A percentile compares a stretch with the other conserved stretches of the same genome.
phyloP scores from a whole-genome alignment of 108 stramenopile genomes.

The Nannochloropsis salina region DNA sequence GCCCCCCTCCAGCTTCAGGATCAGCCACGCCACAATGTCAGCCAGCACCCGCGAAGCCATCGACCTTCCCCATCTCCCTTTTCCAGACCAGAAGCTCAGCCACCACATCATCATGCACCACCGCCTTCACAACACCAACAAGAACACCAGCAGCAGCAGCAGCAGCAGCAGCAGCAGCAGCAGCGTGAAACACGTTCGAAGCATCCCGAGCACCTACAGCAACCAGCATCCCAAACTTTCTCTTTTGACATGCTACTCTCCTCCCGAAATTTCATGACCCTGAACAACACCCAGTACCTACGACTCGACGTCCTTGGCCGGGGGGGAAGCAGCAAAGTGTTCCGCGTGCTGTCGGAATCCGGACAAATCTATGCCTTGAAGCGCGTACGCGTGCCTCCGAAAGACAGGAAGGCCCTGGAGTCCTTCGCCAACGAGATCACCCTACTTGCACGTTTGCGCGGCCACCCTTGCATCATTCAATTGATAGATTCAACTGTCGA shows the following conservation, averaged over 20 bases:
- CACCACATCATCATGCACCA: not conserved
- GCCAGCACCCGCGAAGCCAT: not conserved
- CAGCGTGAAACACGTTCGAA: not conserved
- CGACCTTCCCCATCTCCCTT: not conserved
- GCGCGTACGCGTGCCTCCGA: conserved; percentile 73
- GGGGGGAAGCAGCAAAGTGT: conserved; percentile 93
- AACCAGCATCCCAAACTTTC: not conserved
- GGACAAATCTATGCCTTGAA: conserved; percentile 86
- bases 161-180: not conserved
- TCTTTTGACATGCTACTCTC: not conserved
- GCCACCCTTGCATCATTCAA: conserved; percentile 84
- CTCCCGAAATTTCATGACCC: conserved; percentile 29
- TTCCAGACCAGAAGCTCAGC: not conserved
- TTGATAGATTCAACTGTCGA: conserved; percentile 84
- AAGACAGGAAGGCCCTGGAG: conserved; percentile 63
- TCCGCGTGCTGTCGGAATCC: conserved; percentile 69
- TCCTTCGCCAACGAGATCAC: conserved; percentile 96
- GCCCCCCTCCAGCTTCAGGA: not conserved
- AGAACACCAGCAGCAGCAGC: not conserved
- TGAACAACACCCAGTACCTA: conserved; percentile 70
- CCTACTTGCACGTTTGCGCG: conserved; percentile 70
- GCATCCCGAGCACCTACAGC: not conserved
- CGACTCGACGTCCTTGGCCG: conserved; percentile 90
- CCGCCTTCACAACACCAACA: not conserved
- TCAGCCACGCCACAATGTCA: conserved; percentile 15